Evolutionary conservation across 495 filamentous ascomycete genomes (phyloP), one percentile per base, ranked within the genome.

Genomic region (Neurospora africana): DNA sequence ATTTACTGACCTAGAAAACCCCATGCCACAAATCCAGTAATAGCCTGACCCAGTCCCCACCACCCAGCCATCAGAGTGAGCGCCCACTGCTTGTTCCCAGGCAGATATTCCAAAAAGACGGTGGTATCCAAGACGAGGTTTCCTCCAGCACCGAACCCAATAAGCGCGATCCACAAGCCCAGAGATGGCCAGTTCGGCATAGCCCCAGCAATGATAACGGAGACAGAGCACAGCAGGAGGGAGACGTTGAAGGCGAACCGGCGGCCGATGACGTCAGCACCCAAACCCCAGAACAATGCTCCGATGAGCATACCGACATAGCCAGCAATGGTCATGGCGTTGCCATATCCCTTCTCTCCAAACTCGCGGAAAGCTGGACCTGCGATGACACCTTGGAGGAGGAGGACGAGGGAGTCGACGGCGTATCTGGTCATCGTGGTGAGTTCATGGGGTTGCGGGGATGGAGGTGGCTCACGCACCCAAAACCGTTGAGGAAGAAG

Each of bases 101-200:
- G 93, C 3, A 95, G 79, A 75, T 92, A 94, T 76, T 96, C 93
- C 36, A 95, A 82, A 75, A 94, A 94, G 69, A 93, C 89, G 0
- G 91, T 87, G 0, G 90, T 91, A 74, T 93, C 90, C 36, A 93
- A 78, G 4, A 91, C 86, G 65, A 92, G 79, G 74, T 93, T 92
- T 21, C 91, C 91, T 17, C 91, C 92, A 9, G 90, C 92, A 1
- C 92, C 92, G 36, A 94, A 86, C 44, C 88, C 89, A 80, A 91
- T 86, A 33, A 94, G 76, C 9, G 89, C 87, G 4, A 90, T 88
- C 76, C 93, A 91, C 37, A 87, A 80, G 19, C 88, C 88, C 13
- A 92, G 81, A 3, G 87, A 87, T 0, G 83, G 84, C 80, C 91
- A 95, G 73, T 84, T 91, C 10, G 92, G 89, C 37, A 91, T 88